Evolutionary conservation across 179 eudicot species (phyloP).

Genomic region (Beta lomatogona): DNA sequence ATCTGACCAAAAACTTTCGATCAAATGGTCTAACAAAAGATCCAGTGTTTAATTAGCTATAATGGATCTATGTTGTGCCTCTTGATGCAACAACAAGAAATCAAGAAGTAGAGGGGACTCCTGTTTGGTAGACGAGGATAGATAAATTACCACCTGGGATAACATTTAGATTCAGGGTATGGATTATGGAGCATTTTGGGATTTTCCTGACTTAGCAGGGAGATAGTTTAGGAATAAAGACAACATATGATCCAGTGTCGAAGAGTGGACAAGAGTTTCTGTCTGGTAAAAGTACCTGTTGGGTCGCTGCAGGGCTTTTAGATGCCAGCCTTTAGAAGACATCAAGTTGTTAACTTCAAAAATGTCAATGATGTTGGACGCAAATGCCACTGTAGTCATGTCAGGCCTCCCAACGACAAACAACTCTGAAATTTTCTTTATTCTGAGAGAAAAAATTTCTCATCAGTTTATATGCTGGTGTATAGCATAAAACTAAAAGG

Average conservation of each 20-base stretch:
- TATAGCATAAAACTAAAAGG: neutral
- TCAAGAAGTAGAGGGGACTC: neutral
- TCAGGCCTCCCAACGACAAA: constrained; percentile 86
- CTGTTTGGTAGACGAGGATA: neutral
- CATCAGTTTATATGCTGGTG: neutral
- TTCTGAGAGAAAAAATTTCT: constrained; percentile 38
- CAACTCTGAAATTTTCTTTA: constrained; percentile 70
- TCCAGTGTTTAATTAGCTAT: neutral
- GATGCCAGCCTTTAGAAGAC: constrained; percentile 98
- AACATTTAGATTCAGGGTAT: neutral
- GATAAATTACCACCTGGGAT: neutral
- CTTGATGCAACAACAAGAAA: neutral
- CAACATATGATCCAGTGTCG: neutral
- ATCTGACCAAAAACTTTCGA: too few species aligned
- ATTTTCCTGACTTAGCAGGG: neutral
- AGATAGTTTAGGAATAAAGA: neutral
- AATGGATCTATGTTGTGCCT: neutral
- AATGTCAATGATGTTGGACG: constrained; percentile 71
- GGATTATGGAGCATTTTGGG: neutral
- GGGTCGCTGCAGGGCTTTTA: constrained; percentile 91
- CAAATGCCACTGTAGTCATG: constrained; percentile 97
- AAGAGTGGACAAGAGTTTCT: neutral
- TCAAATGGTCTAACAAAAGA: too few species aligned
- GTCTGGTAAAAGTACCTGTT: constrained; percentile 53
- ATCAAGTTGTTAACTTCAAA: constrained; percentile 92